Base-by-base conservation (phyloP, 805 yeast species). In the Scheffersomyces amazonensis region DNA sequence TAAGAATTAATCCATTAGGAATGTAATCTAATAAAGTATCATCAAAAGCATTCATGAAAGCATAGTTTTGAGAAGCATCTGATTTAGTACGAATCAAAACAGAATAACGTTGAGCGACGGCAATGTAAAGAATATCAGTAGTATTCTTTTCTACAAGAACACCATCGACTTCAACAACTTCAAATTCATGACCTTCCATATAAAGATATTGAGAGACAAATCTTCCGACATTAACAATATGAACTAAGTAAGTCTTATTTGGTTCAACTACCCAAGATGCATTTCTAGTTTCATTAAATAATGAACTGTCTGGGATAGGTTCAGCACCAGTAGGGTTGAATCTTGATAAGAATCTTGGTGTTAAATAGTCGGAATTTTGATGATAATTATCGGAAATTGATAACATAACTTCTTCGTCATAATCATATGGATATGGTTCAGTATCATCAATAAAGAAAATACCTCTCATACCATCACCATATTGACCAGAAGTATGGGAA, bases 391-490 rank as follows among this genome's bases (percentile, higher is more conserved):
- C 95, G 29, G 79, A 56, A 7, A 85, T 47, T 4, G 80, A 70
- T 34, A 83, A 63, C 2, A 71, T 62, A 43, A 73, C 66, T 44
- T 84, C 87, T 45, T 81, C 76, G 52, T 84, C 91, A 42, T 71
- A 83, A 11, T 69, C 62, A 46, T 80, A 83, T 1, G 84, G 84
- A 36, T 43, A 51, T 2, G 52, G 56, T 41, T 81, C 87, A 34
- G 48, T 58, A 37, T 54, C 86, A 50, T 83, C 82, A 51, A 93
- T 82, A 48, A 93, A 74, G 47, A 91, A 76, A 16, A 78, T 68
- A 54, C 83, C 93, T 67, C 89, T 76, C 80, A 85, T 75, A 58
- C 99, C 99, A 58, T 93, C 98, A 62, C 93, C 90, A 54, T 89
- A 89, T 64, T 90, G 95, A 50, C 90, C 91, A 16, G 74, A 64